Base-by-base conservation (phyloP, 768 basidiomycete genomes). In the Boletus tomentosulus region DNA sequence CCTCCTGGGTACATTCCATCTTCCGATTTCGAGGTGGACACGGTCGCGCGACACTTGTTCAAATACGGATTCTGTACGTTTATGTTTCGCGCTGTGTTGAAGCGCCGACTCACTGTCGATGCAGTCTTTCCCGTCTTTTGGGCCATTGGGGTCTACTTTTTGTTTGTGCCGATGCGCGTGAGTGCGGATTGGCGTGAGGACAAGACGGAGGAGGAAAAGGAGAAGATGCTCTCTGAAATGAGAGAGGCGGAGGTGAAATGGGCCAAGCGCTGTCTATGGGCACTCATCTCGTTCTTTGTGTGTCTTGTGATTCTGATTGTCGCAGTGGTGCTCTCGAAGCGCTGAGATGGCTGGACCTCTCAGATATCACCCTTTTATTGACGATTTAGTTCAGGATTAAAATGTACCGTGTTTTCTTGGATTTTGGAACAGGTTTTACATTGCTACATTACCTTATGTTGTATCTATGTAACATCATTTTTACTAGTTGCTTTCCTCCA, bases 61-160 rank as follows among this genome's bases (percentile, higher is more conserved):
- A 80, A 78, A 61, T 84, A 83, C 54, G 82, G 83, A 42, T 84
- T 85, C 62, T 62, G 84, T 85, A 60, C 62, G 83, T 69, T 19
- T 19, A 19, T 19, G 37, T 50, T 10, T 22, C 7, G 7, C 8
- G 31, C 48, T 37, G n/a, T n/a, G n/a, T n/a, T n/a, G 15, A 11
- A 3, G 2, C 7, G 6, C 34, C 1, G 12, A 1, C 19, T 57
- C 2, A 51, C 46, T 4, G 15, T 6, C 13, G 44, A 13, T 19
- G 6, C 16, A 85, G 83, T 84, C 48, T 85, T 85, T 64, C 80
- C 80, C 3, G 71, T 78, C 38, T 84, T 85, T 65, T 85, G 83
- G 83, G 72, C 78, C 43, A 70, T 84, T 50, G 83, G 83, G 22
- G 73, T 77, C 27, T 71, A 80, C 62, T 80, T 85, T 59, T 74